Evolutionary conservation across 306 rosid genomes (phyloP).

Genomic region (Malus fusca): DNA sequence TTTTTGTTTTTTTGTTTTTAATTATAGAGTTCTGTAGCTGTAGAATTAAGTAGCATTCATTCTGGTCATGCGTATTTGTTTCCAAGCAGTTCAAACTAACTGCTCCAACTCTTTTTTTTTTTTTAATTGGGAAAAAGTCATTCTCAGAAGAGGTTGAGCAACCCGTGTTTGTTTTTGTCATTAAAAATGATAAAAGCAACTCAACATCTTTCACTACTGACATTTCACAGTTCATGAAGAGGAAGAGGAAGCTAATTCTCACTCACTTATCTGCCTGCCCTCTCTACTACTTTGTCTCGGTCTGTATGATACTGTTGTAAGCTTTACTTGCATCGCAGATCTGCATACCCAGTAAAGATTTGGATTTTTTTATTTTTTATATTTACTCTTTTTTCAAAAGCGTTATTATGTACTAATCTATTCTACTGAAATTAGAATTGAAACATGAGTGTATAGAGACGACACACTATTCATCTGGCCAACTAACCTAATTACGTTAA

Average conservation of each 20-base stretch:
- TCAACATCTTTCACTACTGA: constrained; percentile 40
- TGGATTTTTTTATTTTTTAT: neutral
- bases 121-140: constrained; percentile 16
- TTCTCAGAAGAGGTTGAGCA: constrained; percentile 44
- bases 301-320: constrained; percentile 11
- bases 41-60: constrained; percentile 22
- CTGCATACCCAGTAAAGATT: constrained; percentile 17
- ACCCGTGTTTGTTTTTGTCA: constrained; percentile 16
- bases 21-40: neutral
- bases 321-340: constrained; percentile 5
- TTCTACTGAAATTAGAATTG: too few relatives aligned
- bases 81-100: constrained; percentile 29
- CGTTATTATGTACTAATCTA: too few relatives aligned
- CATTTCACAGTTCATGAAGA: constrained; percentile 42
- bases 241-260: constrained; percentile 41
- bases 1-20: neutral
- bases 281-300: constrained; percentile 18
- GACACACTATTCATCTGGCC: too few relatives aligned
- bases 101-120: constrained; percentile 10
- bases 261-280: constrained; percentile 16
- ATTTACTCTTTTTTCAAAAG: too few relatives aligned
- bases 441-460: too few relatives aligned
- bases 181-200: constrained; percentile 11
- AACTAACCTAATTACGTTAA: too few relatives aligned
- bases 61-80: constrained; percentile 45